A percentile compares a stretch with the other conserved stretches of the same genome.
These are phyloP conservation scores for Cyphellophora attinorum DNA, from an alignment of 2,329 filamentous ascomycete species.

Conservation along the genomic window DNA sequence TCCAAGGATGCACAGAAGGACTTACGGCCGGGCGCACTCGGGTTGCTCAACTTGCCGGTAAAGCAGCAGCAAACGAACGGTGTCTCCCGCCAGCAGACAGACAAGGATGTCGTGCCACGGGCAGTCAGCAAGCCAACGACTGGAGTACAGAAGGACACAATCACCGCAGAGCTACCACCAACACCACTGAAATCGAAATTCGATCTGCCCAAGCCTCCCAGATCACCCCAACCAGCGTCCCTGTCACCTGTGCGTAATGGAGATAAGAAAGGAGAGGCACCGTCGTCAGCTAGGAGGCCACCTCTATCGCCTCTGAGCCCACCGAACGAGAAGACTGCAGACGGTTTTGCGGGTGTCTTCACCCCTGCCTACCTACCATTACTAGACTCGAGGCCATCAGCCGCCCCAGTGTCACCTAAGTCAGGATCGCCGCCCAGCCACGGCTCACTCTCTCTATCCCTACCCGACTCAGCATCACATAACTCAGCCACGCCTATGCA, in stretches of 20 bases:
- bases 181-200: constrained; percentile 8
- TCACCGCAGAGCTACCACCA: constrained; percentile 12
- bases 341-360: constrained; percentile 15
- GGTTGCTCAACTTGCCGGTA: not conserved
- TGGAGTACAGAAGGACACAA: constrained; percentile 15
- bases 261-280: not conserved
- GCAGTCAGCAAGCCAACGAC: constrained; percentile 14
- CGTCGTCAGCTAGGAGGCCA: constrained; percentile 5
- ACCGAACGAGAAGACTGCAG: constrained; percentile 6
- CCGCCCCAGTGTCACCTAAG: not conserved
- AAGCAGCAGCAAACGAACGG: not conserved
- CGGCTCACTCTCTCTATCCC: not conserved
- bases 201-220: constrained; percentile 6
- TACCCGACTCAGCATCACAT: not conserved
- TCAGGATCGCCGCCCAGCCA: not conserved
- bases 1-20: not conserved
- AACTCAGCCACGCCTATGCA: not conserved
- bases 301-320: constrained; percentile 5
- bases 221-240: not conserved
- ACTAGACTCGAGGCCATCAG: constrained; percentile 11
- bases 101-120: not conserved
- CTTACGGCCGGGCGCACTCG: not conserved
- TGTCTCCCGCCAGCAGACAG: not conserved
- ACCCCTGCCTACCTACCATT: constrained; percentile 15
- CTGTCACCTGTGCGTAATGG: too few relatives aligned